Conservation (phyloP, 2,329 filamentous ascomycete species). For the Hypocreales sp. region DNA sequence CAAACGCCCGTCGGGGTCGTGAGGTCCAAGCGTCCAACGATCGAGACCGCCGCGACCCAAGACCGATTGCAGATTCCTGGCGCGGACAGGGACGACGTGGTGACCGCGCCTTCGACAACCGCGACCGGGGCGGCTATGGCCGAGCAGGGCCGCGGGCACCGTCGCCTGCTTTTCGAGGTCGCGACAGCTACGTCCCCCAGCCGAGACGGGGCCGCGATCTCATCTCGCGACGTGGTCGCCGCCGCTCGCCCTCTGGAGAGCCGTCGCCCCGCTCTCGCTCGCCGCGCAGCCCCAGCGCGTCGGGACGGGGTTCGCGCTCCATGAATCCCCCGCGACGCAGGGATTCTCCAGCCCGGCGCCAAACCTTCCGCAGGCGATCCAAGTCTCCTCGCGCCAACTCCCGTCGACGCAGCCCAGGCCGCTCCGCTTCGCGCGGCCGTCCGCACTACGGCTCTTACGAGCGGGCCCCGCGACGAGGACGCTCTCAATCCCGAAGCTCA, state of each 20-base stretch:
- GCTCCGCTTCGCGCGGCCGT: constrained; percentile 7
- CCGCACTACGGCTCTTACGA: constrained; percentile 21
- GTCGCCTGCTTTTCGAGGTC: constrained; percentile 28
- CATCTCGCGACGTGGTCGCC: constrained; percentile 8
- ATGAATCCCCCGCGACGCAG: constrained; percentile 17
- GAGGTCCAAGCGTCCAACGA: constrained; percentile 54
- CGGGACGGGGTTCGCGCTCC: constrained; percentile 16
- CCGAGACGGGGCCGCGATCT: constrained; percentile 26
- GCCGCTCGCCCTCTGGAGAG: constrained; percentile 19
- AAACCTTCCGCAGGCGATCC: constrained; percentile 21
- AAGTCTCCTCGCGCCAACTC: constrained; percentile 18
- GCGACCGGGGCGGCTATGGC: constrained; percentile 27
- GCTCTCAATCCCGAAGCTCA: constrained; percentile 30
- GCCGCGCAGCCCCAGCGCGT: constrained; percentile 15
- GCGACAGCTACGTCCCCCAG: constrained; percentile 39
- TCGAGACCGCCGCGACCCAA: constrained; percentile 40
- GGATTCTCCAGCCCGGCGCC: constrained; percentile 14
- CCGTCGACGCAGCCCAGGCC: constrained; percentile 11
- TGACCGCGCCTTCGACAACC: constrained; percentile 30
- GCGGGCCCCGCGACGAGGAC: constrained; percentile 29
- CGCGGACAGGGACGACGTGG: constrained; percentile 36
- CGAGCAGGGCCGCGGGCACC: constrained; percentile 29
- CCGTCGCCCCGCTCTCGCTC: constrained; percentile 11
- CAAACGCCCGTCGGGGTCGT: constrained; percentile 52
- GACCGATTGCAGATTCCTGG: constrained; percentile 37